phyloP scores from a whole-genome alignment of 139 green algal genomes.

The Chlamydomonas incerta region DNA sequence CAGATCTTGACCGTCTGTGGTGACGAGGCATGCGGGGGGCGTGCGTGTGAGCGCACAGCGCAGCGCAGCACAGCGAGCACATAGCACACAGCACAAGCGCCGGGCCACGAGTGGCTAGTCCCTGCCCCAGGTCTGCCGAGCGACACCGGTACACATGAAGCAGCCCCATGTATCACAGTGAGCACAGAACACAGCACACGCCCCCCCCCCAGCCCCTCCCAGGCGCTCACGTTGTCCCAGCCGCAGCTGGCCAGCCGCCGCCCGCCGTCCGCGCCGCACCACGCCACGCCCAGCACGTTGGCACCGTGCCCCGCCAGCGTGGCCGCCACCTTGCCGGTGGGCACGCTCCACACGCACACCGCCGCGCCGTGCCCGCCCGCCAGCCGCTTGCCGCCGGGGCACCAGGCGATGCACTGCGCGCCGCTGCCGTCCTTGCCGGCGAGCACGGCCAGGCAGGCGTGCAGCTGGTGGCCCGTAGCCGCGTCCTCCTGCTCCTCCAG shows the following conservation, averaged over 20 bases:
- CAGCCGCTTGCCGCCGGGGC: conserved; percentile 12
- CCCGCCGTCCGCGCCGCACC: neutral
- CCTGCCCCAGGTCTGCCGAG: too few species aligned
- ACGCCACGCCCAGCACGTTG: conserved; percentile 22
- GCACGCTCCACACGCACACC: neutral
- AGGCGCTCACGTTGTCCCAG: conserved; percentile 7
- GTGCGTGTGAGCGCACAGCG: too few species aligned
- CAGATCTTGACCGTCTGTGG: conserved; percentile 3
- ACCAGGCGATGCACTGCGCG: conserved; percentile 15
- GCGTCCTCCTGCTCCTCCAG: too few species aligned
- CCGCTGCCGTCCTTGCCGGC: neutral
- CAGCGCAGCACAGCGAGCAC: neutral
- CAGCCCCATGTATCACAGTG: too few species aligned
- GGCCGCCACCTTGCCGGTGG: neutral
- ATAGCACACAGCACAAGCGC: neutral
- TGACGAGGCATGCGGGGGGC: neutral
- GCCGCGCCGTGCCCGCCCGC: neutral
- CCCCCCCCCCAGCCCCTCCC: neutral
- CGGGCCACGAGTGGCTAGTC: too few species aligned
- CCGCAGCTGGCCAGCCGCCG: conserved; percentile 16
- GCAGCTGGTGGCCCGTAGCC: too few species aligned
- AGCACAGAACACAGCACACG: neutral
- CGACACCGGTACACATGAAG: too few species aligned
- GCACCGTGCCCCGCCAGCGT: conserved; percentile 7
- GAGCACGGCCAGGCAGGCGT: too few species aligned